Percentiles rank a stretch among this genome's conserved stretches.
phyloP scores from a whole-genome alignment of 139 green algal species.

The Asterochloris sp. region DNA sequence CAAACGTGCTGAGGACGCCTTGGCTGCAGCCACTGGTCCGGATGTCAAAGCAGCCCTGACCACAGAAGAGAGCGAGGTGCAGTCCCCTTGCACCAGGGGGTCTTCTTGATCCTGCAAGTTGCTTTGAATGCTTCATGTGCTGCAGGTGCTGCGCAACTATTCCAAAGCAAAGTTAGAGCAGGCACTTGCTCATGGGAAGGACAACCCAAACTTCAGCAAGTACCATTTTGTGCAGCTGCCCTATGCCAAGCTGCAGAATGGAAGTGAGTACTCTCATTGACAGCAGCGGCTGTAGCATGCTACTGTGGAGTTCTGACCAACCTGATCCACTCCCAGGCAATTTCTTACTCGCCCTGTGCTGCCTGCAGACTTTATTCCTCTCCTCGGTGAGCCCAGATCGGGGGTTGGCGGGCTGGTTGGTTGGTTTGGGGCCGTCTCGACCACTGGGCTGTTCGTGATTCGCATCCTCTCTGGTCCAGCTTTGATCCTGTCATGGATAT shows the following conservation, averaged over 20 bases:
- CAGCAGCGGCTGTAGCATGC: no score
- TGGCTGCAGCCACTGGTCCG: no score
- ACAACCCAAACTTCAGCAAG: constrained; percentile 1
- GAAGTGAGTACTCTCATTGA: constrained; percentile 8
- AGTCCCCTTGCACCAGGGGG: no score
- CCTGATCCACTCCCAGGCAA: no score
- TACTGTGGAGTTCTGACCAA: no score
- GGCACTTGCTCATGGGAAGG: constrained; percentile 10
- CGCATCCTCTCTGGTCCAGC: neutral
- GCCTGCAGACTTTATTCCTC: constrained; percentile 13
- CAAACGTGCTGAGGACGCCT: no score
- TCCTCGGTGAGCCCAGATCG: constrained; percentile 9
- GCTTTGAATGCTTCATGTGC: no score
- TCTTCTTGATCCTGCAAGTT: no score
- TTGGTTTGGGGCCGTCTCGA: neutral
- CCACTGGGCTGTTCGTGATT: neutral
- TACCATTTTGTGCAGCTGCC: constrained; percentile 14
- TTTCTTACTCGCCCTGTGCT: neutral
- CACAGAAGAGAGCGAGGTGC: no score
- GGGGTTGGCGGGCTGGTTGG: neutral
- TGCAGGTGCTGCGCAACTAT: neutral
- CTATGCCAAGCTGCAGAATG: constrained; percentile 15
- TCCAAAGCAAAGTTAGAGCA: constrained; percentile 15
- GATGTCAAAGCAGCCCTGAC: no score
- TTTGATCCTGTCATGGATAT: neutral